Evolutionary conservation across 2,329 filamentous ascomycete genomes (phyloP).

Genomic region (Ceratocystis huliohia): DNA sequence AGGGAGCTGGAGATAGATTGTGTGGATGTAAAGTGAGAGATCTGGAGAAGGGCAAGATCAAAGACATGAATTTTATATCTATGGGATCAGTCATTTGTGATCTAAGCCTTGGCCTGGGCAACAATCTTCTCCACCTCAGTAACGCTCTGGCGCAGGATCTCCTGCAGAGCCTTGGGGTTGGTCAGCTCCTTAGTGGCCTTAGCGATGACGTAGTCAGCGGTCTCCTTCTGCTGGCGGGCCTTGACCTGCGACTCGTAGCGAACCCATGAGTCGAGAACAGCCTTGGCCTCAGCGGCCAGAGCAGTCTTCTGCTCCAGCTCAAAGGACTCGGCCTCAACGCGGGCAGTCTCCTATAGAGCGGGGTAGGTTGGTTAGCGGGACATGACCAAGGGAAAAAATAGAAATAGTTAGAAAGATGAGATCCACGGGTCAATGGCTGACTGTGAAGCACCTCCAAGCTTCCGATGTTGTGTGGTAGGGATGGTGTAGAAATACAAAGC

Average conservation of each 20-base stretch:
- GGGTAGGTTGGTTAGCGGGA: background rate
- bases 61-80: background rate
- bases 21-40: background rate
- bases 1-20: background rate
- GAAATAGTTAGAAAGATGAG: background rate
- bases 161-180: constrained; percentile 92
- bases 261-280: constrained; percentile 94
- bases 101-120: constrained; percentile 22
- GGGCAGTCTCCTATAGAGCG: constrained; percentile 68
- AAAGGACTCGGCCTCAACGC: constrained; percentile 89
- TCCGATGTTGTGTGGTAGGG: background rate
- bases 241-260: constrained; percentile 98
- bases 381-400: background rate
- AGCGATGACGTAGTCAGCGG: constrained; percentile 82
- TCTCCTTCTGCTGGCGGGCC: constrained; percentile 94
- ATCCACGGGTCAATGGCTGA: background rate
- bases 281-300: constrained; percentile 83
- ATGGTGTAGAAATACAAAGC: background rate
- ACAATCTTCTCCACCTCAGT: constrained; percentile 80
- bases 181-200: constrained; percentile 99
- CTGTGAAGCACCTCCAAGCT: background rate
- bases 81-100: background rate
- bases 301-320: constrained; percentile 95
- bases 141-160: constrained; percentile 95
- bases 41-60: background rate